These are phyloP conservation scores for Lojkania enalia DNA, from an alignment of 2,329 filamentous ascomycete species.

Conservation along the genomic window DNA sequence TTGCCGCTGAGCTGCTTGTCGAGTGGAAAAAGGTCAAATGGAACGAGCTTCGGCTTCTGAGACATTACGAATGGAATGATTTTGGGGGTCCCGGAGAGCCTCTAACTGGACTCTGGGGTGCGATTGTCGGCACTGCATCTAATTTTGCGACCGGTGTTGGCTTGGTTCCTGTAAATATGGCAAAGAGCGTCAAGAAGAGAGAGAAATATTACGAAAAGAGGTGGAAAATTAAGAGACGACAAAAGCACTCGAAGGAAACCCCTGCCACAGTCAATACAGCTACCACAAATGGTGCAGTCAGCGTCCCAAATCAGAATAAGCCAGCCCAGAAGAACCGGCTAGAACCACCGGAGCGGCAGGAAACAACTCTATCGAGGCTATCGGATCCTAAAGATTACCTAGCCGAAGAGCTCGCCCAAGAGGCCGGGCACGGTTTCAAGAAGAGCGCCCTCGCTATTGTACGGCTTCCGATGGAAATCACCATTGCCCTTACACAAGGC, in stretches of 20 bases:
- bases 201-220: constrained; percentile 56
- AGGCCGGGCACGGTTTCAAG: constrained; percentile 57
- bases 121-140: constrained; percentile 61
- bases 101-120: constrained; percentile 66
- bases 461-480: constrained; percentile 63
- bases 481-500: constrained; percentile 65
- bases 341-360: constrained; percentile 13
- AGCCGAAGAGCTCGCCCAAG: constrained; percentile 46
- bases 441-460: constrained; percentile 58
- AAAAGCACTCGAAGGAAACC: constrained; percentile 30
- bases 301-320: constrained; percentile 8
- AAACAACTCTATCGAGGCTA: constrained; percentile 35
- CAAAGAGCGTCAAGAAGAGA: constrained; percentile 60
- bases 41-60: constrained; percentile 64
- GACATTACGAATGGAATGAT: constrained; percentile 75
- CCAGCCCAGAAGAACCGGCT: constrained; percentile 19
- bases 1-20: constrained; percentile 68
- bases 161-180: constrained; percentile 64
- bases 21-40: constrained; percentile 64
- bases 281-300: constrained; percentile 21
- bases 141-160: constrained; percentile 66
- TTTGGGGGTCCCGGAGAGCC: constrained; percentile 77
- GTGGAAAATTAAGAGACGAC: constrained; percentile 38
- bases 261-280: constrained; percentile 24
- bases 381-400: constrained; percentile 38